Conservation (phyloP, 2,329 filamentous ascomycete species). For the Aspergillus eucalypticola region DNA sequence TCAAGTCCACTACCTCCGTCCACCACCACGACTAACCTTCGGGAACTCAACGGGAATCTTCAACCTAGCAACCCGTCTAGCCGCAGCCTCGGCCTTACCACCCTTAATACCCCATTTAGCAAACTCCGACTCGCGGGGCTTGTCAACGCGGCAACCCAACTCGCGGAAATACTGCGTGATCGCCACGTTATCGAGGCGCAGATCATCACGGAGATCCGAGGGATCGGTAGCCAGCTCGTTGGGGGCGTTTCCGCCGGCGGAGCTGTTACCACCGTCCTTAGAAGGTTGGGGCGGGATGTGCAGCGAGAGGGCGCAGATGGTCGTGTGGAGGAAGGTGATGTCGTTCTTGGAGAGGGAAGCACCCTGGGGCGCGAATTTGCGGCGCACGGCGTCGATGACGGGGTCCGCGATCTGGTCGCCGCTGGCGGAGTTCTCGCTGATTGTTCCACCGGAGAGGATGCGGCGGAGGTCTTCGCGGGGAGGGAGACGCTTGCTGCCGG, state of each 20-base stretch:
- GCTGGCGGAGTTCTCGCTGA: slow-evolving; percentile 15
- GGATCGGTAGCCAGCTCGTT: slow-evolving; percentile 47
- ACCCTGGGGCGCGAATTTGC: slow-evolving; percentile 44
- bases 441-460: slow-evolving; percentile 33
- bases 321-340: slow-evolving; percentile 46
- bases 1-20: slow-evolving; percentile 18
- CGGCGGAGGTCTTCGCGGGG: slow-evolving; percentile 42
- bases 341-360: slow-evolving; percentile 40
- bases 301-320: slow-evolving; percentile 48
- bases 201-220: slow-evolving; percentile 47
- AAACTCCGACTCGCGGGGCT: slow-evolving; percentile 44
- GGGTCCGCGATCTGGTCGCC: slow-evolving; percentile 36
- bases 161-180: slow-evolving; percentile 48
- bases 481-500: slow-evolving; percentile 43
- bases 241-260: slow-evolving; percentile 37
- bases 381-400: slow-evolving; percentile 43
- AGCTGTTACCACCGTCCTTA: slow-evolving; percentile 37
- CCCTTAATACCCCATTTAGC: slow-evolving; percentile 53
- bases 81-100: slow-evolving; percentile 59
- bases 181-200: slow-evolving; percentile 39
- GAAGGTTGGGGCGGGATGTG: slow-evolving; percentile 47
- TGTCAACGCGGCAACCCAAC: slow-evolving; percentile 47
- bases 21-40: slow-evolving; percentile 53
- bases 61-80: slow-evolving; percentile 65
- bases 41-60: slow-evolving; percentile 81